Percentiles rank a stretch among this genome's conserved stretches.
phyloP scores from a whole-genome alignment of 2,329 filamentous ascomycete genomes.

The Penicillium sp. region DNA sequence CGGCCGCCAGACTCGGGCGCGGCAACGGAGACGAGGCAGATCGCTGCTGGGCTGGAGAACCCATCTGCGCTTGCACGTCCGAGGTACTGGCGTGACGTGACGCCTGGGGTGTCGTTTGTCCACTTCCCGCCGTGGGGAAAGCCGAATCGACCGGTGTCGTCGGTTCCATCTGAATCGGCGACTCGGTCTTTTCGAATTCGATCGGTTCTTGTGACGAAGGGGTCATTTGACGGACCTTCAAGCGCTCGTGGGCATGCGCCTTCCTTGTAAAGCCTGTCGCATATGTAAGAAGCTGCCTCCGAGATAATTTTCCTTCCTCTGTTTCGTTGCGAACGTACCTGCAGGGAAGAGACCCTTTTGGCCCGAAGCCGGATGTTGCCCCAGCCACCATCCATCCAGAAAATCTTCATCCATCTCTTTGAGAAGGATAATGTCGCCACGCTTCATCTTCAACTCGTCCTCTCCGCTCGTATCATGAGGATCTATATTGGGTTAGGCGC shows the following conservation, averaged over 20 bases:
- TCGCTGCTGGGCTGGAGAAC: constrained; percentile 29
- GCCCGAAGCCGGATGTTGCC: constrained; percentile 44
- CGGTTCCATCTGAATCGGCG: constrained; percentile 14
- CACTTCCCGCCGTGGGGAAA: constrained; percentile 30
- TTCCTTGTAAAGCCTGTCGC: constrained; percentile 22
- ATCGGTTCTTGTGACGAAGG: constrained; percentile 3
- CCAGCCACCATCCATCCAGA: constrained; percentile 65
- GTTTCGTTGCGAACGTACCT: constrained; percentile 31
- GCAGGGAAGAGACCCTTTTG: constrained; percentile 50
- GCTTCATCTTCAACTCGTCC: constrained; percentile 85
- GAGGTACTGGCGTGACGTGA: constrained; percentile 39
- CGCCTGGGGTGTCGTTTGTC: constrained; percentile 41
- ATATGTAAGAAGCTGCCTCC: background rate
- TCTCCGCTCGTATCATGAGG: constrained; percentile 89
- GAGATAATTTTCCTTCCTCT: background rate
- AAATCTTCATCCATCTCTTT: constrained; percentile 66
- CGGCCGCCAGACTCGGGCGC: constrained; percentile 33
- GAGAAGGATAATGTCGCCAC: constrained; percentile 66
- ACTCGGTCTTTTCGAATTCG: constrained; percentile 12
- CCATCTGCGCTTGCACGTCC: constrained; percentile 26
- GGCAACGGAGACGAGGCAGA: constrained; percentile 39
- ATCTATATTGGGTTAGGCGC: constrained; percentile 55
- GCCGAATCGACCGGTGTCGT: constrained; percentile 18
- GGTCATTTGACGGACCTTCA: constrained; percentile 9
- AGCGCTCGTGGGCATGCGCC: constrained; percentile 11